Evolutionary conservation across 148 eudicot genomes (phyloP).

Genomic region (Beta vulgaris): DNA sequence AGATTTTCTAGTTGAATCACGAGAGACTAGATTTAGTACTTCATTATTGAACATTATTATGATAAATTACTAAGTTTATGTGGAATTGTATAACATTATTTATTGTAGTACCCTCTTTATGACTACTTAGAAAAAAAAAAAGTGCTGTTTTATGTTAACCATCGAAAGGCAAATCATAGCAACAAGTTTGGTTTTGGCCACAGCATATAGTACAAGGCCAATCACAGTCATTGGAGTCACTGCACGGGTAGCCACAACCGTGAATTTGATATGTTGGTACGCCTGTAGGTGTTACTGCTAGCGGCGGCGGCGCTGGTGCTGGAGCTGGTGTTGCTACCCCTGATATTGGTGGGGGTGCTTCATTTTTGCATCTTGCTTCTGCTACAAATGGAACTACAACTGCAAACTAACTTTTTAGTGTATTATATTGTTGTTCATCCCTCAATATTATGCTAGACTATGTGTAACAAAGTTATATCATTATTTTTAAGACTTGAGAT

Average conservation of each 20-base stretch:
- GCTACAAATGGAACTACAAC: slow-evolving; percentile 16
- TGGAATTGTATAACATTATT: too few relatives aligned
- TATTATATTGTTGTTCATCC: too few relatives aligned
- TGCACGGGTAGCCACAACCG: slow-evolving; percentile 7
- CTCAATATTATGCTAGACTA: too few relatives aligned
- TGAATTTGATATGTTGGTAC: slow-evolving; percentile 19
- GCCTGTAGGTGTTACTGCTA: slow-evolving; percentile 4
- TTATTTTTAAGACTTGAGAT: too few relatives aligned
- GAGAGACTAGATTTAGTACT: too few relatives aligned
- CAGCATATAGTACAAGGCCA: slow-evolving; percentile 1
- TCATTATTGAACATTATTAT: too few relatives aligned
- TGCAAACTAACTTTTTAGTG: too few relatives aligned
- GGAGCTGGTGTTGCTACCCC: background rate
- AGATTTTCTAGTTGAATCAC: too few relatives aligned
- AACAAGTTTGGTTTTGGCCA: background rate
- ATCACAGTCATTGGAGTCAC: background rate
- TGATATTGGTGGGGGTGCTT: background rate
- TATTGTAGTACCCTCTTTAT: too few relatives aligned
- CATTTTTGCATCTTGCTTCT: slow-evolving; percentile 15
- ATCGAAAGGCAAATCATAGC: background rate
- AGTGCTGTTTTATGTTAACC: background rate
- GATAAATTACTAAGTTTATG: too few relatives aligned
- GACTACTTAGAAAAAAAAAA: too few relatives aligned
- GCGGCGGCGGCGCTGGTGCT: background rate
- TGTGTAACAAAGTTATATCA: too few relatives aligned